phyloP scores from a whole-genome alignment of 176 grass and related monocot genomes.

The Musa acuminata region DNA sequence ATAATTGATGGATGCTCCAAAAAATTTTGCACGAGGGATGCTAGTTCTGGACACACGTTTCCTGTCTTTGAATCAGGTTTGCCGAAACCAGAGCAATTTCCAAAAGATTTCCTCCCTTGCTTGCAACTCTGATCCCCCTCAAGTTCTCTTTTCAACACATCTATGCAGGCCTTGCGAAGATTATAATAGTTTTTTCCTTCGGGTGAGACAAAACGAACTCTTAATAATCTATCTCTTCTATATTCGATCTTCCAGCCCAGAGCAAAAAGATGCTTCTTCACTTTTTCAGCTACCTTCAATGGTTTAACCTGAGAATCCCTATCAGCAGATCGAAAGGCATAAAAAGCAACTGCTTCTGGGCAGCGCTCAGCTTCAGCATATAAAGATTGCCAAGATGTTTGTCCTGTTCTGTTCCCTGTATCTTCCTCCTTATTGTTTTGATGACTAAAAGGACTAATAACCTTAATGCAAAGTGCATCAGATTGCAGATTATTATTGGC shows the following conservation, averaged over 20 bases:
- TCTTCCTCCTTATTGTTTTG: not conserved
- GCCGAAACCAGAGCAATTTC: no score
- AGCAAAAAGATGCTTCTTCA: constrained; percentile 62
- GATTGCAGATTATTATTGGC: not conserved
- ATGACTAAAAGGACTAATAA: not conserved
- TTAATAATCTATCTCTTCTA: constrained; percentile 17
- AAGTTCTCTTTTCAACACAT: constrained; percentile 15
- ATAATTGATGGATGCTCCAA: not conserved
- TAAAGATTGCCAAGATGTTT: constrained; percentile 27
- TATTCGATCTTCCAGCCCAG: constrained; percentile 55
- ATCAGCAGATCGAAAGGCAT: constrained; percentile 13
- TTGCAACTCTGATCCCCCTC: constrained; percentile 17
- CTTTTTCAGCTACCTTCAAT: constrained; percentile 9
- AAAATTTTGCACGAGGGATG: no score
- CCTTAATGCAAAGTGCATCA: not conserved
- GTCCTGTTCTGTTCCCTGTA: not conserved
- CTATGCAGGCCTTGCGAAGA: constrained; percentile 24
- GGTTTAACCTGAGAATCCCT: constrained; percentile 16
- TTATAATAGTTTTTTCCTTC: constrained; percentile 39
- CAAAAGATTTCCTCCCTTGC: no score
- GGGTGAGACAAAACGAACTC: constrained; percentile 39
- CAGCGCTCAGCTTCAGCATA: constrained; percentile 37
- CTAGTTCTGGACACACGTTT: no score
- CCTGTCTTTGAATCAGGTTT: no score
- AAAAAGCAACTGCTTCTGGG: constrained; percentile 25